Base-by-base conservation (phyloP, 768 basidiomycete species). In the Rhizopogon sp. region DNA sequence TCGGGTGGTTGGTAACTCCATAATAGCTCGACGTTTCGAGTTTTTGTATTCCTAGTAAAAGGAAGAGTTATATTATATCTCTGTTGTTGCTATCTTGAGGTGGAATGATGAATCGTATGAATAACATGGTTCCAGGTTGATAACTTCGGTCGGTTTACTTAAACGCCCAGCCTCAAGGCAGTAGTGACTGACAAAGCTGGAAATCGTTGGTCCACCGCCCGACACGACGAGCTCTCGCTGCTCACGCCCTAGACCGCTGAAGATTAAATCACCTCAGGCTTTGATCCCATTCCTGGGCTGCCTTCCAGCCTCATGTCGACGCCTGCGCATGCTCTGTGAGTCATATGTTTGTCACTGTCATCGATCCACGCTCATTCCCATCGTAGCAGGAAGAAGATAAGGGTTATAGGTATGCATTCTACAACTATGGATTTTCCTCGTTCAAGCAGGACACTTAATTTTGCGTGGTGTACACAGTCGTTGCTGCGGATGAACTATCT, bases 401-500 rank as follows among this genome's bases (percentile, higher is more conserved):
- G 88, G 70, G 75, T 90, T 56, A 90, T 88, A 59, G 88, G 89
- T 88, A 20, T 43, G 78, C 11, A 65, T 52, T 45, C 39, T 7
- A 25, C 44, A 10, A 28, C 51, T 45, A 37, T 37, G 35, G 35
- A 0, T 37, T 29, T 33, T 40, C 40, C 22, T 9, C 37, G 13
- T 22, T 46, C 43, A 22, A 42, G 20, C 41, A n/a, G 20, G 53
- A 50, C 29, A 45, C 39, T 43, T 17, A 10, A 57, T 29, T 37
- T 20, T 39, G 55, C 17, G 59, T 56, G 50, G 2, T 53, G 50
- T 54, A 7, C 3, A 31, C 63, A 97, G 94, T 95, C 58, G 94
- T 99, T 59, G 96, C 97, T 54, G 97, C 93, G 44, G 94, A 97
- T 74, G 89, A 89, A 13, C 75, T 97, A 17, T 88, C 88, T 45